Evolutionary conservation across 345 rosid genomes (phyloP), one percentile per base, ranked within the genome.

Genomic region (Cardamine resedifolia): DNA sequence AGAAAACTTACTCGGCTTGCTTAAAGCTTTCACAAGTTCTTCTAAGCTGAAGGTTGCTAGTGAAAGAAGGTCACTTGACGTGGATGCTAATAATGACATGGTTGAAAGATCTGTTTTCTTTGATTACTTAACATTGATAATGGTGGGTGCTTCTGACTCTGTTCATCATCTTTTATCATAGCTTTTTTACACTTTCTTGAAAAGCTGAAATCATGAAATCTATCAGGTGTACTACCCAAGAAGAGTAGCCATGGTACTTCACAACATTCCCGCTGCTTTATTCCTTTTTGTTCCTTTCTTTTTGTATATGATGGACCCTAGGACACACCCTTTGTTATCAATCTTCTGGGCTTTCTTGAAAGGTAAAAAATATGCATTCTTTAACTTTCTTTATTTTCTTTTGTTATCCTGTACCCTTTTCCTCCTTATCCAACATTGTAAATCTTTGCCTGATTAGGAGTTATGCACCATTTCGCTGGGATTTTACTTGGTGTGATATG

Each of bases 71-170:
- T 72, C 76, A 56, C 71, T 80, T 72, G 72, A 59, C 63, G 76
- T 81, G 65, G 74, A 64, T 79, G 57, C 76, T 58, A 51, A 74
- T 31, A 77, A 51, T 20, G 76, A 80, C 53, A 69, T 28, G 70
- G 85, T 85, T 80, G 98, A 86, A 75, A 79, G 84, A 60, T 90
- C 96, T 71, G 82, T 95, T 76, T 95, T 86, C 96, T 95, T 95
- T 83, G 99, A 95, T 81, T 95, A 88, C 83, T 83, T 95, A 52
- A 83, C 92, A 41, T 68, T 79, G 83, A 78, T 91, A 85, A 79
- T 88, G 86, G 99, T 95, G 75, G 20, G 85, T 53, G 59, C 19
- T 59, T 63, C 58, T 62, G 66, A 49, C 44, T 44, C 11, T 36
- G 21, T 24, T 66, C 45, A 41, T 58, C 15, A 21, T 39, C 26